Evolutionary conservation across 176 grass and related monocot genomes (phyloP), one percentile per base, ranked within the genome.

Genomic region (Carex cristatella): DNA sequence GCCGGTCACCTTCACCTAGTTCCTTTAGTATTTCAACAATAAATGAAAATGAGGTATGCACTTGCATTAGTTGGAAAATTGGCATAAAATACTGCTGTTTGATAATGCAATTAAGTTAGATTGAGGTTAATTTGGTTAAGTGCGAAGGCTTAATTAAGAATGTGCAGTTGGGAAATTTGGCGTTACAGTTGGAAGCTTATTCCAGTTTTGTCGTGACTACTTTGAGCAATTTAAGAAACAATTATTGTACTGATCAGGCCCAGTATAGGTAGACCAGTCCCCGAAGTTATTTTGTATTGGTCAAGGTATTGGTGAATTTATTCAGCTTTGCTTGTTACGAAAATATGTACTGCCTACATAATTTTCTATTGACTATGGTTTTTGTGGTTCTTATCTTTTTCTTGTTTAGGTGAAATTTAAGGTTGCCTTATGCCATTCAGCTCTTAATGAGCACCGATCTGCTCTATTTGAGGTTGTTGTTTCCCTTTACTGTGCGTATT

Each of bases 361-460:
- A 37, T 46, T 79, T 87, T 54, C 57, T 55, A 31, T 57, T 28
- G 37, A 75, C 19, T 61, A 51, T 31, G 61, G 62, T 15, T 9
- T 79, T 81, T 81, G 5, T 40, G 77, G 87, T 79, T 33, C 69
- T 79, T 89, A 61, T 81, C 56, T 82, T 27, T 7, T 85, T 10
- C 49, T n/a, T 86, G 84, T 77, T 28, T 80, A 98, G 95, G 93
- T 98, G 85, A 98, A 98, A 84, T 98, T 89, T 55, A 98, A 98
- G 87, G 91, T 95, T 79, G 89, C 89, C 19, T 90, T 92, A 62
- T 98, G 93, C 85, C 81, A 95, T 95, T 95, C 92, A 78, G 85
- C 91, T 83, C 76, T 98, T 71, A 73, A 62, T 76, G 95, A 98
- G 87, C 86, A 95, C 63, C 93, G 95, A 65, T 90, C 94, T 93